Conservation (phyloP, 306 rosid genomes). For the Mucuna pruriens region DNA sequence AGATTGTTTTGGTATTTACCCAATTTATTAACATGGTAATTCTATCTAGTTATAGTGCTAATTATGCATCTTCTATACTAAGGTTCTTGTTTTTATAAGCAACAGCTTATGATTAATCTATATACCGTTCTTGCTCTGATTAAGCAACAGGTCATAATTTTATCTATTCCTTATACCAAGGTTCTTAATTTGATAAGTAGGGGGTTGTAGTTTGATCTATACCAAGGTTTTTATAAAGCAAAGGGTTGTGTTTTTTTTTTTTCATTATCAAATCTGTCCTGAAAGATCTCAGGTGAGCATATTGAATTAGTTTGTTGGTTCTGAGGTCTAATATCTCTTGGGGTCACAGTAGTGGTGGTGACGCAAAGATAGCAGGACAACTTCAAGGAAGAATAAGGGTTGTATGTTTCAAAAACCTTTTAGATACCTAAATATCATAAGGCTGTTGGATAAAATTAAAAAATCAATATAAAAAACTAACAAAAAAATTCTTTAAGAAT, state of each 20-base stretch:
- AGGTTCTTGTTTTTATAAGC: not conserved
- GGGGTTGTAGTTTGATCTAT: not conserved
- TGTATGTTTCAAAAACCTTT: constrained; percentile 25
- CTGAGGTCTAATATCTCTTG: not conserved
- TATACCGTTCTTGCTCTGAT: not conserved
- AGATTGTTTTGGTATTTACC: not conserved
- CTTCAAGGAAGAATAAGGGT: constrained; percentile 1
- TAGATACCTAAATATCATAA: not conserved
- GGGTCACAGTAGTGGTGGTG: not conserved
- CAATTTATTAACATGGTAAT: not conserved
- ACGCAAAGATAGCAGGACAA: not conserved
- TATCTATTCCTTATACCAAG: not conserved
- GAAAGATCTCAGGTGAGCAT: not conserved
- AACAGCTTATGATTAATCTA: not conserved
- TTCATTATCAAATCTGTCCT: not conserved
- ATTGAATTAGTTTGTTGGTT: not conserved
- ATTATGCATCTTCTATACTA: not conserved
- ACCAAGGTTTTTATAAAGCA: not conserved
- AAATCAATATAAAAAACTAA: not conserved
- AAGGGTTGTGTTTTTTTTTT: not conserved
- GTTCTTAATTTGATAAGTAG: not conserved
- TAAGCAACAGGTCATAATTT: not conserved
- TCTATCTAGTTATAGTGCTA: not conserved
- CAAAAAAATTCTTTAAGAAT: not conserved
- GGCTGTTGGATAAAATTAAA: constrained; percentile 30